phyloP scores from a whole-genome alignment of 306 rosid species.

The Acmispon strigosus region DNA sequence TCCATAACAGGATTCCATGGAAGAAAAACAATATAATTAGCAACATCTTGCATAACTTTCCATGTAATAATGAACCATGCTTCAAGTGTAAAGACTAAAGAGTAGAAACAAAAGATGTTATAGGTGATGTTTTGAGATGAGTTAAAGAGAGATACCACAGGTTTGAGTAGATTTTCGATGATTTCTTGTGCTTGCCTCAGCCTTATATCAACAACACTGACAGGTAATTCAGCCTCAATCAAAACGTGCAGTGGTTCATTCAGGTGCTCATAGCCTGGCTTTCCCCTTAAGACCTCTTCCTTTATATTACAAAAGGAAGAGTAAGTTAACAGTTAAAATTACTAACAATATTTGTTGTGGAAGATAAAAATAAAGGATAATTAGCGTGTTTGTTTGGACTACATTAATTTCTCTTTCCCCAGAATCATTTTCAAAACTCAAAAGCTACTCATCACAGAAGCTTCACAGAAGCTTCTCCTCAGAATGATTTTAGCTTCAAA shows the following conservation, averaged over 20 bases:
- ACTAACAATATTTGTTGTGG: neutral
- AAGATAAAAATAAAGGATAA: neutral
- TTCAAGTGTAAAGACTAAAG: neutral
- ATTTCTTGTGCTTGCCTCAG: slow-evolving; percentile 86
- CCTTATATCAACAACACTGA: slow-evolving; percentile 62
- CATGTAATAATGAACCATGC: neutral
- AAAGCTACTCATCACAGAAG: too few relatives aligned
- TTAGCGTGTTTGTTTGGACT: too few relatives aligned
- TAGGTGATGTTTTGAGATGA: neutral
- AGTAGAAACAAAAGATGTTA: neutral
- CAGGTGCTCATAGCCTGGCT: slow-evolving; percentile 91
- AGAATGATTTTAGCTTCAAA: too few relatives aligned
- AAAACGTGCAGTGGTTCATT: slow-evolving; percentile 86
- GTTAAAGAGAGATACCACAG: slow-evolving; percentile 49
- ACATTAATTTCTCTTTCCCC: too few relatives aligned
- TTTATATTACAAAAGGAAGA: slow-evolving; percentile 22
- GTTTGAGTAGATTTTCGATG: slow-evolving; percentile 85
- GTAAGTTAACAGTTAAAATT: neutral
- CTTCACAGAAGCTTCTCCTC: too few relatives aligned
- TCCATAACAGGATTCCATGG: neutral
- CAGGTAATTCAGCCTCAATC: slow-evolving; percentile 88
- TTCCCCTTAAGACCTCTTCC: slow-evolving; percentile 89
- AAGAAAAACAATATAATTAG: neutral
- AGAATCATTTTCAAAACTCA: too few relatives aligned
- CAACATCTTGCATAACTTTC: neutral